Evolutionary conservation across 148 eudicot genomes (phyloP).

Genomic region (Vaccinium myrtillus): DNA sequence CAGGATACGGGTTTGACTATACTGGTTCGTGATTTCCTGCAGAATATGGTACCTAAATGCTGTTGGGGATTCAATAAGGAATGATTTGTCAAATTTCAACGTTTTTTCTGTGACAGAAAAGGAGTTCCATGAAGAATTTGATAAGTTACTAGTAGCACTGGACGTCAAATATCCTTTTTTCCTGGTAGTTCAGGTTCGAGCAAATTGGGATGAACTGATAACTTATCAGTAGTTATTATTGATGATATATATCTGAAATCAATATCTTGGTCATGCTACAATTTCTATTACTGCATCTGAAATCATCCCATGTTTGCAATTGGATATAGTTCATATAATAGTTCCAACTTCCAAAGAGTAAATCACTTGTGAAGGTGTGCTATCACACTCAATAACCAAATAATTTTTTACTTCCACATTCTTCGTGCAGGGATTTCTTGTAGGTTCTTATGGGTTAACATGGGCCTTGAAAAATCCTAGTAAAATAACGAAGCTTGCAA

Average conservation of each 20-base stretch:
- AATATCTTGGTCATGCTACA: not conserved
- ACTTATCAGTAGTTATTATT: not conserved
- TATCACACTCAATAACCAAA: not conserved
- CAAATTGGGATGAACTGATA: conserved; percentile 1
- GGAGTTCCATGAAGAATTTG: conserved; percentile 86
- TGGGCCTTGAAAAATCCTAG: conserved; percentile 89
- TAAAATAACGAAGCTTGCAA: conserved; percentile 73
- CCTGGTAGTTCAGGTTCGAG: conserved; percentile 86
- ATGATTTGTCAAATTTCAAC: conserved; percentile 23
- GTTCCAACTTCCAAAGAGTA: not conserved
- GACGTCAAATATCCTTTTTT: conserved; percentile 65
- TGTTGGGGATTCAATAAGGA: not conserved
- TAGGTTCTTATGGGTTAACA: conserved; percentile 97
- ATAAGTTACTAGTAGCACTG: conserved; percentile 73
- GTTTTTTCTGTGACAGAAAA: conserved; percentile 54
- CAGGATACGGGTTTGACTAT: conserved; percentile 92
- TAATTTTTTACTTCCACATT: conserved; percentile 3
- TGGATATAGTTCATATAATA: not conserved
- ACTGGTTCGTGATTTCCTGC: conserved; percentile 56
- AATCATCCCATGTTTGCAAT: not conserved
- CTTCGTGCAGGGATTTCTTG: conserved; percentile 78
- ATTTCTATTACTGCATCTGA: not conserved
- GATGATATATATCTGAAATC: not conserved
- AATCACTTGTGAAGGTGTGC: not conserved
- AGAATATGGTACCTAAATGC: not conserved